Evolutionary conservation across 176 grass and related monocot genomes (phyloP), one percentile per base, ranked within the genome.

Genomic region (Avena atlantica): DNA sequence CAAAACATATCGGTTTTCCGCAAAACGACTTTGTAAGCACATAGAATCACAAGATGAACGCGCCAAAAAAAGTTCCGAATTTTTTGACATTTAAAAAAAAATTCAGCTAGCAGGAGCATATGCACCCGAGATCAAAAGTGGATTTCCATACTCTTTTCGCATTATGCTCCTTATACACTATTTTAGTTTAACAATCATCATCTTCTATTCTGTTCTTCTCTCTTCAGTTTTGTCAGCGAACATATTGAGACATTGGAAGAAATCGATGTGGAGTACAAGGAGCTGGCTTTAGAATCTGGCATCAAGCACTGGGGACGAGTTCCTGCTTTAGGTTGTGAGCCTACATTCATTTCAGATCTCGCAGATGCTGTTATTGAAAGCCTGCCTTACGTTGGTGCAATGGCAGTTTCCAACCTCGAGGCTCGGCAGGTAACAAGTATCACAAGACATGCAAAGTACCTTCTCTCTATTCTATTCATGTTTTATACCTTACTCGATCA

Each of bases 201-300:
- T 64, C 4, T 83, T 59, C 57, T 68, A 12, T 84, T 65, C 37
- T 86, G 8, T 16, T 79, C 16, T 67, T 81, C 79, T 71, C 44
- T 88, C 55, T 94, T 76, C 89, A 99, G 97, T 80, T 99, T 99
- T 87, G 97, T 99, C 72, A 99, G 97, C 5, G 97, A 99, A 87
- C 97, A 99, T 88, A 99, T 99, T 85, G 97, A 99, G 91, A 99
- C 97, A 47, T 90, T 99, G 68, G 97, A 99, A 91, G 97, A 99
- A 91, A 99, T 99, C 44, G 97, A 99, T 78, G 97, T 99, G 56
- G 97, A 99, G 68, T 77, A 77, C 50, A 77, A 77, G 84, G 94
- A 96, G 60, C 92, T 99, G 87, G 97, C 97, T 70, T 80, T 99
- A 73, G 79, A 94, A 90, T 98, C 97, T 36, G 97, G 97, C 74